Percentiles rank a stretch among this genome's conserved stretches.
Evolutionary conservation across 805 yeast species (phyloP).

Genomic region (Teunomyces lycoperdinae): DNA sequence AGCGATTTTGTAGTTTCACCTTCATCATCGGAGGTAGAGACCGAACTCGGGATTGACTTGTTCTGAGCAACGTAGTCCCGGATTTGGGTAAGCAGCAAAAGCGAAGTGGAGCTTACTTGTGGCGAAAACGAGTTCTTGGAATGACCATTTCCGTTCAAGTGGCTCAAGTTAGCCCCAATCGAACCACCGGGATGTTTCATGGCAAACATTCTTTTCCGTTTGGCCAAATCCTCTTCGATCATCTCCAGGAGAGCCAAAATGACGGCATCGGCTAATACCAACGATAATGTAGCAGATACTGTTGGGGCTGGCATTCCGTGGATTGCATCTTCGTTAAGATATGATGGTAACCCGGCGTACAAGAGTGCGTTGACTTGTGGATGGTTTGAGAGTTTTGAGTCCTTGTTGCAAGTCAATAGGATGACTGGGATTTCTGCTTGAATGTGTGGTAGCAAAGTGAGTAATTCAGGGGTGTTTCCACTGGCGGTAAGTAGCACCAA

Average conservation of each 20-base stretch:
- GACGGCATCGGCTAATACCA: slow-evolving; percentile 76
- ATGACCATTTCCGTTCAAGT: slow-evolving; percentile 27
- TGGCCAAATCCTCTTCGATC: slow-evolving; percentile 52
- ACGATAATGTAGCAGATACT: slow-evolving; percentile 71
- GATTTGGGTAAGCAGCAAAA: slow-evolving; percentile 12
- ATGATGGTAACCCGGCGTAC: slow-evolving; percentile 59
- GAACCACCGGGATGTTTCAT: slow-evolving; percentile 90
- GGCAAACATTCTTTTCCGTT: slow-evolving; percentile 58
- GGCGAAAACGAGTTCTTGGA: slow-evolving; percentile 12
- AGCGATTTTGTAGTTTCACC: slow-evolving; percentile 4
- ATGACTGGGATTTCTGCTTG: slow-evolving; percentile 53
- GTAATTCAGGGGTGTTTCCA: slow-evolving; percentile 79
- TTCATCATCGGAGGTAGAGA: slow-evolving; percentile 24
- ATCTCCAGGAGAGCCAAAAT: slow-evolving; percentile 71
- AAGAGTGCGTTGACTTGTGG: slow-evolving; percentile 52
- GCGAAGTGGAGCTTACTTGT: slow-evolving; percentile 11
- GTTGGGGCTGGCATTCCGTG: slow-evolving; percentile 90
- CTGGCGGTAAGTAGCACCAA: slow-evolving; percentile 71
- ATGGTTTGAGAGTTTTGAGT: slow-evolving; percentile 52
- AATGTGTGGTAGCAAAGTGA: slow-evolving; percentile 55
- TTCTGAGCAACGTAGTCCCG: background rate
- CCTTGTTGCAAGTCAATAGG: slow-evolving; percentile 59
- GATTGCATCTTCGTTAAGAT: slow-evolving; percentile 55
- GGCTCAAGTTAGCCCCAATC: slow-evolving; percentile 56
- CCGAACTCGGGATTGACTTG: slow-evolving; percentile 8